Evolutionary conservation across 1,284 basidiomycete genomes (phyloP), one percentile per base, ranked within the genome.

Genomic region (Puccinia coronata): DNA sequence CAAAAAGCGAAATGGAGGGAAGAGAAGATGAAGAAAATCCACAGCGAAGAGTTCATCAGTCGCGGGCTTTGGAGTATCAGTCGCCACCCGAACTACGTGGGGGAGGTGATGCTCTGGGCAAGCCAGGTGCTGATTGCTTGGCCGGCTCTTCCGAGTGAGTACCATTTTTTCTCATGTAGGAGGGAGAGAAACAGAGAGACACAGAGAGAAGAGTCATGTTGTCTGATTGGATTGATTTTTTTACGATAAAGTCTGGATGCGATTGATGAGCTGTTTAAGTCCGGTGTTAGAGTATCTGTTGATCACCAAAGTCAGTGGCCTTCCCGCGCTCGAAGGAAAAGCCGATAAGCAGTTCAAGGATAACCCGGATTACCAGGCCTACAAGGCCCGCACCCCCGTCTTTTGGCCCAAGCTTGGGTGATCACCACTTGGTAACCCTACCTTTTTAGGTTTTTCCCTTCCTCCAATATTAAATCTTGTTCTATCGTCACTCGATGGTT

Each of bases 81-180:
- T 82, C 87, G 93, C 49, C 92, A 93, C 84, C 92, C 92, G 49
- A 93, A 93, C 20, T 93, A 93, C 85, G 89, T 92, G 49, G 92
- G 91, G 34, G 92, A 94, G 87, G 88, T 93, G 16, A 90, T 91
- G 2, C 88, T 93, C 25, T 92, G 92, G 90, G 89, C 89, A 2
- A 91, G 91, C 14, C 90, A 93, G 39, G 92, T 90, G 88, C 87
- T 90, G 8, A 86, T 92, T 18, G 89, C 91, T 1, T 87, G 75
- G 75, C 18, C 43, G 18, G 61, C 75, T 36, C 61, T 77, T 31
- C 43, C 75, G 12, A 28, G 75, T 77, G 16, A 51, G 61, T 53
- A 23, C n/a, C n/a, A n/a, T n/a, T n/a, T n/a, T n/a, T n/a, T n/a
- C n/a, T n/a, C n/a, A n/a, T n/a, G n/a, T n/a, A n/a, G n/a, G n/a